A percentile compares a stretch with the other conserved stretches of the same genome.
Conservation (phyloP, 2,329 filamentous ascomycete genomes). For the Teratosphaeria pseudoeucalypti region DNA sequence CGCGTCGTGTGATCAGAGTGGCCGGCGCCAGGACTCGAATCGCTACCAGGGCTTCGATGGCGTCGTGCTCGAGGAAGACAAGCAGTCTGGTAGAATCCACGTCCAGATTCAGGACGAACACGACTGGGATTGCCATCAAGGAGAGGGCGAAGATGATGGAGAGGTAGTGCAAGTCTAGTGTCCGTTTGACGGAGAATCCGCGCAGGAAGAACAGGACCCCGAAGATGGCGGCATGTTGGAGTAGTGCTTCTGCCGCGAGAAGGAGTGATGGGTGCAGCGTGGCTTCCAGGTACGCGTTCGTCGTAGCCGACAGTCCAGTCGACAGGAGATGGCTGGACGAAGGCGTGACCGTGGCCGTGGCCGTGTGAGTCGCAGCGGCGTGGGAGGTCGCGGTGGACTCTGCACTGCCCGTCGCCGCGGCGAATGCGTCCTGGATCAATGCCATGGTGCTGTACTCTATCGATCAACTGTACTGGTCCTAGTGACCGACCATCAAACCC, state of each 20-base stretch:
- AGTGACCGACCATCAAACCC: no score
- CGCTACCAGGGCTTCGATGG: slow-evolving; percentile 7
- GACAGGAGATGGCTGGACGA: background rate
- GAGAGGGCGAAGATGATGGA: slow-evolving; percentile 7
- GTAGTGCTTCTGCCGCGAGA: slow-evolving; percentile 2
- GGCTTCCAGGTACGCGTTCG: background rate
- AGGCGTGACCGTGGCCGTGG: background rate
- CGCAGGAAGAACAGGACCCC: slow-evolving; percentile 8
- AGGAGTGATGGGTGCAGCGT: slow-evolving; percentile 2
- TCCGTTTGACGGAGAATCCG: slow-evolving; percentile 7
- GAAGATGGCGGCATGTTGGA: slow-evolving; percentile 8
- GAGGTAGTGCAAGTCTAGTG: slow-evolving; percentile 11
- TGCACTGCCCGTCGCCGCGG: background rate
- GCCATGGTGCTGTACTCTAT: background rate
- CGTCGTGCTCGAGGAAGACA: slow-evolving; percentile 12
- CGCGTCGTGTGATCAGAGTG: background rate
- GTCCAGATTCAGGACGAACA: slow-evolving; percentile 6
- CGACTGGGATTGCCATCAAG: slow-evolving; percentile 5
- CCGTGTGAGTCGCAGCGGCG: background rate
- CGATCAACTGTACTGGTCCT: no score
- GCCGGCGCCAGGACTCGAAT: slow-evolving; percentile 5
- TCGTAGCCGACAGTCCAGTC: slow-evolving; percentile 2
- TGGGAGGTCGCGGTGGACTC: background rate
- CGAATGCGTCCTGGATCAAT: background rate
- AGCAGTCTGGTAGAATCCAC: slow-evolving; percentile 7